Percentiles rank a stretch among this genome's conserved stretches.
Conservation (phyloP, 2,329 filamentous ascomycete species). For the Trichophyton simii region DNA sequence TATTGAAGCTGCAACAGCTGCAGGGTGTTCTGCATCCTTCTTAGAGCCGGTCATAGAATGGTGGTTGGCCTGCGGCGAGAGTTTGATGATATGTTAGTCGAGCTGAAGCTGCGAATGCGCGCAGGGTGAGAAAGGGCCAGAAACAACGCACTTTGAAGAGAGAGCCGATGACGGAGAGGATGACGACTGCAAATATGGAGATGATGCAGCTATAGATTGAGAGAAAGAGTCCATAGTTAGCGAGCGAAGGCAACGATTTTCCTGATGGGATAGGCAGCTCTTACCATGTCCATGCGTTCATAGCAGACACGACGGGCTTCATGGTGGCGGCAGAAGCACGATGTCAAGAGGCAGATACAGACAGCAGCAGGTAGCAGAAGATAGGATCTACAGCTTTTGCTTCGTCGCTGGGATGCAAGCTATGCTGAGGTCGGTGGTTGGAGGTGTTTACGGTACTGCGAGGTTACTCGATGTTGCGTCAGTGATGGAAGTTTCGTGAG, state of each 20-base stretch:
- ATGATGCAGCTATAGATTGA: constrained; percentile 52
- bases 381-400: neutral
- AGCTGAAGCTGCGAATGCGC: neutral
- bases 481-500: neutral
- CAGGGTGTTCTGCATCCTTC: constrained; percentile 57
- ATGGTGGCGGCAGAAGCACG: constrained; percentile 43
- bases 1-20: constrained; percentile 68
- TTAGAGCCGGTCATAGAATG: constrained; percentile 70
- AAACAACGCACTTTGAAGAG: constrained; percentile 54
- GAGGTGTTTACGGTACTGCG: neutral
- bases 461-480: neutral
- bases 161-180: constrained; percentile 52
- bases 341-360: neutral
- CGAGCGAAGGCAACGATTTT: constrained; percentile 5
- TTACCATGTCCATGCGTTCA: constrained; percentile 94
- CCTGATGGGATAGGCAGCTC: constrained; percentile 18
- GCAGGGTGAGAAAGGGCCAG: neutral
- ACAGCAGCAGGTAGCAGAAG: neutral
- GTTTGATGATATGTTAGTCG: constrained; percentile 3
- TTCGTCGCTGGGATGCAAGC: neutral
- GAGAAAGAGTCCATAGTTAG: constrained; percentile 5
- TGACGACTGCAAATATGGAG: constrained; percentile 52
- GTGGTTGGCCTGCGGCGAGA: constrained; percentile 45
- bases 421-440: neutral
- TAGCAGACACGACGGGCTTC: constrained; percentile 86